Evolutionary conservation across 1,139 yeast species (phyloP).

Genomic region (Saccharomyces hybrid): DNA sequence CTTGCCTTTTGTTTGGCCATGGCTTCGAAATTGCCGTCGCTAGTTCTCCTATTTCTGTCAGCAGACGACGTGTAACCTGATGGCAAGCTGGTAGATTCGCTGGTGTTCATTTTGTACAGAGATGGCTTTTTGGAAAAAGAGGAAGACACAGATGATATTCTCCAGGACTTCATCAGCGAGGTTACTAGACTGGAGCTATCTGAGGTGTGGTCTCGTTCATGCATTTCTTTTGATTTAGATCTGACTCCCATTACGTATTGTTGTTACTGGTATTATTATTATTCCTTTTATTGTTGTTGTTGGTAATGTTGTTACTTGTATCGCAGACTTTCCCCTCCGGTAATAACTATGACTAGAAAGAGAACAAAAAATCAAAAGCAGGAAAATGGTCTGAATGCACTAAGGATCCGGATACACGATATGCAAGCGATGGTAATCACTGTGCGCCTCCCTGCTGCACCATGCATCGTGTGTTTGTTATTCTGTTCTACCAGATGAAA

Average conservation of each 20-base stretch:
- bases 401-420: neutral
- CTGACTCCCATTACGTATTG: conserved; percentile 13
- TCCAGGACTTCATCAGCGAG: conserved; percentile 27
- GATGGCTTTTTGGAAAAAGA: neutral
- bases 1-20: conserved; percentile 22
- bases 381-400: neutral
- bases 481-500: neutral
- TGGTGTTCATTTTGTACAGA: neutral
- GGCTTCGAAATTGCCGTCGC: conserved; percentile 25
- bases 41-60: conserved; percentile 2
- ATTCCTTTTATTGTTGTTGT: neutral
- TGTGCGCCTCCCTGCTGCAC: neutral
- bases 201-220: conserved; percentile 14
- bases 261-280: neutral
- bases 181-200: conserved; percentile 17
- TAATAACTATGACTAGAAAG: neutral
- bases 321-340: neutral
- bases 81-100: conserved; percentile 3
- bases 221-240: conserved; percentile 16
- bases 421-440: neutral
- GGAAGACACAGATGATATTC: conserved; percentile 17
- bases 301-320: neutral
- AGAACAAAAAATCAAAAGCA: neutral
- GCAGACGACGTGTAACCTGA: conserved; percentile 2
- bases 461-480: neutral